Base-by-base conservation (phyloP, 164 flowering plant species). In the Chimonanthus praecox region DNA sequence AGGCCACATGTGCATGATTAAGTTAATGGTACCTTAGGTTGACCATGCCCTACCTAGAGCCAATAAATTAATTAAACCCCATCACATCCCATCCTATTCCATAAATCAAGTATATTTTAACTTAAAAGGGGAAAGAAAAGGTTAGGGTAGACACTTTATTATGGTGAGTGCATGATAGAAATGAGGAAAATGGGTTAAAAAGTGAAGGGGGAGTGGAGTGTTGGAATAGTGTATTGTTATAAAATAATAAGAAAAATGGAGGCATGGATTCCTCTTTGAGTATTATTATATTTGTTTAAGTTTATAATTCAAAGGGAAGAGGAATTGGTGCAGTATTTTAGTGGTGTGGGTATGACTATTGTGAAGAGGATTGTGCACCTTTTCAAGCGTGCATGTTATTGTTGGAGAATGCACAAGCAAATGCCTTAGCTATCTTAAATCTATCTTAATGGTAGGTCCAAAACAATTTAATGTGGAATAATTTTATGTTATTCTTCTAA, bases 341-440 rank as follows among this genome's bases (percentile, higher is more conserved):
- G 83, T 83, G 84, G 33, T 74, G 81, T 33, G 83, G 49, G 21
- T 74, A 76, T 0, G 33, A 33, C 33, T 33, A 33, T 33, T 33
- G 79, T 75, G 83, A 79, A 78, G 76, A 64, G 74, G 80, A 72
- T 79, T 64, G 75, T 74, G 47, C 81, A 78, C 86, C 92, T 89
- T 88, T 89, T 76, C 76, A 85, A 85, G 97, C 97, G 97, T 91
- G 92, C 86, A 68, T 78, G 86, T 64, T 80, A 82, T 84, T 87
- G 97, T 89, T 91, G 97, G 92, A 88, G 89, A 89, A 84, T 87
- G 91, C 90, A 88, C 90, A 87, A 86, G 83, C 88, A 84, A 78
- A 81, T 86, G 89, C 88, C 87, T 64, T 47, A 45, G 47, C 33
- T 33, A 33, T 33, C 33, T 33, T 33, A 33, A 33, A 33, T 33